These are phyloP conservation scores for Tricholoma terreum DNA, from an alignment of 768 basidiomycete species.

Conservation along the genomic window DNA sequence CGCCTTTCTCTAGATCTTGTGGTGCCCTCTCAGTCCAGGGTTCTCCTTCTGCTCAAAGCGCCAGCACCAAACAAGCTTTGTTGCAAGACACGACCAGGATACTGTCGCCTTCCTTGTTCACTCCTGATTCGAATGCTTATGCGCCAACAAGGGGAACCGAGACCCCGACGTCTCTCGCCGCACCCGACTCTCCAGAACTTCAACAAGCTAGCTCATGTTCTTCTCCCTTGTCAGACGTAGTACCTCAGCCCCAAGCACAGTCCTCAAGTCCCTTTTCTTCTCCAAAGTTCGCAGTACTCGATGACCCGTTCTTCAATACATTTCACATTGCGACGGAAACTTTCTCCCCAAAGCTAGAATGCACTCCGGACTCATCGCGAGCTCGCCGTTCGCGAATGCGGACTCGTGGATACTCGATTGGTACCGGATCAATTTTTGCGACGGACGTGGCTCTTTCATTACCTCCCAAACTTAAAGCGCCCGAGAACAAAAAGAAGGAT, in stretches of 20 bases:
- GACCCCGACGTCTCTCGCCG: slow-evolving; percentile 6
- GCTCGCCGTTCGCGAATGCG: background rate
- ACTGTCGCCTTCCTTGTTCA: slow-evolving; percentile 7
- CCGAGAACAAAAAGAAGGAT: background rate
- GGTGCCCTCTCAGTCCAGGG: slow-evolving; percentile 8
- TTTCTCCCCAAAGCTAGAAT: background rate
- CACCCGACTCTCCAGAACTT: background rate
- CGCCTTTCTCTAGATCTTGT: slow-evolving; percentile 13
- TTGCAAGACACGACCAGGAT: background rate
- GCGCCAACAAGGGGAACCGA: background rate
- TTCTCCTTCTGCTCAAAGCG: slow-evolving; percentile 1
- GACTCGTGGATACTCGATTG: background rate
- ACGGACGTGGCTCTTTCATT: slow-evolving; percentile 10
- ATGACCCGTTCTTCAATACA: slow-evolving; percentile 11
- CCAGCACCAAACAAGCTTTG: slow-evolving; percentile 5
- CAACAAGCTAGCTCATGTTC: background rate
- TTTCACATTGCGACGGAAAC: slow-evolving; percentile 6
- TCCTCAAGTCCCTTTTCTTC: slow-evolving; percentile 13
- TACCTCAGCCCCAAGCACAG: background rate
- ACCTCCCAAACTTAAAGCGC: slow-evolving; percentile 5
- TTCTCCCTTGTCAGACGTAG: background rate
- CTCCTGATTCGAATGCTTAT: background rate
- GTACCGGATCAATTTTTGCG: background rate
- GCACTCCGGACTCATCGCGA: background rate
- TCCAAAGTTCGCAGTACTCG: slow-evolving; percentile 3